phyloP scores from a whole-genome alignment of 2,329 filamentous ascomycete genomes.

The Ascochyta koolunga region DNA sequence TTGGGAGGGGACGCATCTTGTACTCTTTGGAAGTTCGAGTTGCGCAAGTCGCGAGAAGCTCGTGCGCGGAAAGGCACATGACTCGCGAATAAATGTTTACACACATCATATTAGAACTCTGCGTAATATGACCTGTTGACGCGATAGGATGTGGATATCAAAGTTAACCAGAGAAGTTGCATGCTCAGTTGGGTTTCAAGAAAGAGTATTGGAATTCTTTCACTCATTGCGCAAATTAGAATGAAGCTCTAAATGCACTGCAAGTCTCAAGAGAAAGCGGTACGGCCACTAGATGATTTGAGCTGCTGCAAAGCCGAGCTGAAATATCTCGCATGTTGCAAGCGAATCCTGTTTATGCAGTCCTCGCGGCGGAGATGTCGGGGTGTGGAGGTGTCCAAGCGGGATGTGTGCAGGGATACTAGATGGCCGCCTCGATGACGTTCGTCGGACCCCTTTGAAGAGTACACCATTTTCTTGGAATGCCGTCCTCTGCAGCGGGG shows the following conservation, averaged over 20 bases:
- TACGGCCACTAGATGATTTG: background rate
- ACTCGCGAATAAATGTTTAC: background rate
- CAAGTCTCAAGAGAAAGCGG: background rate
- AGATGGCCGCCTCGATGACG: conserved; percentile 36
- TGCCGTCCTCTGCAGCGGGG: conserved; percentile 24
- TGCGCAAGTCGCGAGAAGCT: conserved; percentile 12
- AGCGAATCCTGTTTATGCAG: conserved; percentile 11
- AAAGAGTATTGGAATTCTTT: too few relatives aligned
- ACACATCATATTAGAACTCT: background rate
- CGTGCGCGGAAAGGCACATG: conserved; percentile 5
- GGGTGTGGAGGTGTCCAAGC: conserved; percentile 9
- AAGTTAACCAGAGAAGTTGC: too few relatives aligned
- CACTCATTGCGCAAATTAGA: too few relatives aligned
- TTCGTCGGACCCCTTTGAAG: conserved; percentile 26
- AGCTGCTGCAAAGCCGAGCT: background rate
- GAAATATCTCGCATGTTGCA: background rate
- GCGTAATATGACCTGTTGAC: background rate
- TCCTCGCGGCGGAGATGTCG: background rate
- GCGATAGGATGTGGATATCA: too few relatives aligned
- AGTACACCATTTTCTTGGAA: conserved; percentile 37
- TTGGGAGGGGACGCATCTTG: conserved; percentile 33
- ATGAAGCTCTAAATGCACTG: background rate
- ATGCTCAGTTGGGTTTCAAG: too few relatives aligned
- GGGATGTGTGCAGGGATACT: conserved; percentile 33
- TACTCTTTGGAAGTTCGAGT: conserved; percentile 16